Conservation (phyloP, 257 asterid genomes). For the Agastache rugosa region DNA sequence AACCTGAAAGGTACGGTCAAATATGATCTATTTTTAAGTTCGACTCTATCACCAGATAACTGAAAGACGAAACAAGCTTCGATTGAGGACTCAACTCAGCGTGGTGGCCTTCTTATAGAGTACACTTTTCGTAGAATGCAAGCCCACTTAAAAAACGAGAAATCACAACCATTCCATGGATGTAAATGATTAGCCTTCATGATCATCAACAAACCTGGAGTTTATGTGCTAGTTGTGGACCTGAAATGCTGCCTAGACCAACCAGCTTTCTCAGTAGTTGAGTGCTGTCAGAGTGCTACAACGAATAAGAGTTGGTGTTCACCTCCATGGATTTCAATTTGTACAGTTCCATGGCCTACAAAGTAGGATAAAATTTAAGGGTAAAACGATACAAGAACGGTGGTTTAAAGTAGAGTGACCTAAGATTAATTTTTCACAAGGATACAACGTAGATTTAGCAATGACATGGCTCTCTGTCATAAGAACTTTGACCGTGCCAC, state of each 20-base stretch:
- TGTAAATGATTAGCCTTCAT: background rate
- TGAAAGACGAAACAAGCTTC: background rate
- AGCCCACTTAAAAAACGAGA: background rate
- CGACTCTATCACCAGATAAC: background rate
- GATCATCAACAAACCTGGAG: conserved; percentile 1
- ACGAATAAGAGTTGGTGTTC: background rate
- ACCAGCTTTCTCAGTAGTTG: background rate
- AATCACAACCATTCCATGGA: background rate
- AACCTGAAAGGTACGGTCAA: background rate
- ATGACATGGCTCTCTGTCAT: background rate
- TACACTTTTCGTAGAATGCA: background rate
- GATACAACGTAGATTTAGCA: background rate
- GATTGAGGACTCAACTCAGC: background rate
- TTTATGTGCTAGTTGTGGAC: background rate
- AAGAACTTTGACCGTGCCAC: background rate
- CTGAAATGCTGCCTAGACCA: background rate
- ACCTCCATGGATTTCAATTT: conserved; percentile 10
- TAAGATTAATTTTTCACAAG: background rate
- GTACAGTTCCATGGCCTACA: conserved; percentile 14
- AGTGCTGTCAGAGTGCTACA: background rate
- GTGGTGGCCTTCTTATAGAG: background rate
- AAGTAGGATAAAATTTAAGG: background rate
- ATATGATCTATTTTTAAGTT: background rate
- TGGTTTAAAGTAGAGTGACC: background rate
- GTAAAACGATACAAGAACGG: no score